Evolutionary conservation across 1,284 basidiomycete species (phyloP).

Genomic region (Naganishia liquefaciens): DNA sequence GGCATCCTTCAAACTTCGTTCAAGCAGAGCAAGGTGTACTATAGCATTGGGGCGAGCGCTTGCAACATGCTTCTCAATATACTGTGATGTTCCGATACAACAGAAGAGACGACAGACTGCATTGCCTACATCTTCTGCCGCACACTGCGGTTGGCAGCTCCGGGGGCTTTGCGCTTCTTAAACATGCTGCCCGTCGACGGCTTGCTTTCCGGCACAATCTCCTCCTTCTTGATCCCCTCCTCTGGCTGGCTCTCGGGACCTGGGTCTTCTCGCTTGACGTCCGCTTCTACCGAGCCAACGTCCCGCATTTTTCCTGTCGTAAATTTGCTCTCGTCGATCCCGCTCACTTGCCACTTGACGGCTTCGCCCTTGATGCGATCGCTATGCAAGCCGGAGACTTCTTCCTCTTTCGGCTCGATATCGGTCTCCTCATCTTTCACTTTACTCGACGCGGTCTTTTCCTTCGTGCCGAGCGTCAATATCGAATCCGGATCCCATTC

Average conservation of each 20-base stretch:
- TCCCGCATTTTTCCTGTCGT: conserved; percentile 20
- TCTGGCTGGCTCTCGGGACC: conserved; percentile 38
- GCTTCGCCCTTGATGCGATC: not conserved
- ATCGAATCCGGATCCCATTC: conserved; percentile 43
- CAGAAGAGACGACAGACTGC: not conserved
- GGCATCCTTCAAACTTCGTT: no score
- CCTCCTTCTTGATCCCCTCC: conserved; percentile 39
- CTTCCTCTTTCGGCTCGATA: conserved; percentile 40
- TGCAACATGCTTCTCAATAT: no score
- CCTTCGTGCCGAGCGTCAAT: conserved; percentile 27
- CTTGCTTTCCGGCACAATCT: conserved; percentile 8
- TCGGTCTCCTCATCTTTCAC: conserved; percentile 43
- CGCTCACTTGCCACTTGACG: not conserved
- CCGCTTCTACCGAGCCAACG: conserved; percentile 5
- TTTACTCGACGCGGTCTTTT: not conserved
- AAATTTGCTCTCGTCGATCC: not conserved
- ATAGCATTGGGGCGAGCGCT: no score
- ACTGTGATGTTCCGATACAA: not conserved
- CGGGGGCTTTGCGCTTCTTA: conserved; percentile 32
- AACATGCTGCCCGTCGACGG: conserved; percentile 29
- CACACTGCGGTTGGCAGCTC: conserved; percentile 26
- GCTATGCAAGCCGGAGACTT: not conserved
- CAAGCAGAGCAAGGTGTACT: no score
- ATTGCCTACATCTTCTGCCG: conserved; percentile 24
- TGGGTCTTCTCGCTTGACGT: conserved; percentile 38